Evolutionary conservation across 2,329 filamentous ascomycete species (phyloP), one percentile per base, ranked within the genome.

Genomic region (Colletotrichum coccodes): DNA sequence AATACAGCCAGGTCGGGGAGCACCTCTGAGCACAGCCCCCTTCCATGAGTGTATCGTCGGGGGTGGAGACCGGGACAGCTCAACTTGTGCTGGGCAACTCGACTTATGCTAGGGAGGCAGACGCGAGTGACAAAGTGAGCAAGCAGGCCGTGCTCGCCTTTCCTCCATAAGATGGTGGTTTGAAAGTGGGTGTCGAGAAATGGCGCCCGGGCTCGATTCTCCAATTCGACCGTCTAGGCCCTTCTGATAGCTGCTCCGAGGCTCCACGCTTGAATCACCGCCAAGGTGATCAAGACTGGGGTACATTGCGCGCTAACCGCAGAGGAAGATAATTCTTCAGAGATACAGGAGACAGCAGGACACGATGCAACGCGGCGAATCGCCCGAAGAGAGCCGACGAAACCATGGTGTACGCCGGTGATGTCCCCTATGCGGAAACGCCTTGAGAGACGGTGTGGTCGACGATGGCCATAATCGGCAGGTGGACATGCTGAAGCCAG

Each of bases 1-100:
- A 65, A 56, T 32, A 56, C 42, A 21, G 26, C 21, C 32, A 49
- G 28, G 34, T 38, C 53, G 32, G 61, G 21, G 32, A 18, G 28
- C 26, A 28, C 32, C 18, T 49, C 47, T 5, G 28, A 46, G 47
- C 56, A 56, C 61, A 68, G 65, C 65, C 54, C 54, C 56, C 66
- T 66, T 57, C 36, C 52, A 12, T 46, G 56, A 26, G 36, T 18
- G 52, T 52, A n/a, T 40, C 53, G 30, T 64, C 14, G 52, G 34
- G 26, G 34, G 42, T 63, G 44, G 64, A 34, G 23, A 23, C 16
- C 1, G 23, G 5, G 14, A 26, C 3, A 30, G 23, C 34, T 56
- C 8, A 14, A 28, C 18, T 7, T 14, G 21, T 38, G n/a, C n/a
- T n/a, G n/a, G n/a, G n/a, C 3, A 30, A 16, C 34, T 56, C 8